Percentiles rank a stretch among this genome's conserved stretches.
Evolutionary conservation across 345 rosid genomes (phyloP).

Genomic region (Lepidium didymum): DNA sequence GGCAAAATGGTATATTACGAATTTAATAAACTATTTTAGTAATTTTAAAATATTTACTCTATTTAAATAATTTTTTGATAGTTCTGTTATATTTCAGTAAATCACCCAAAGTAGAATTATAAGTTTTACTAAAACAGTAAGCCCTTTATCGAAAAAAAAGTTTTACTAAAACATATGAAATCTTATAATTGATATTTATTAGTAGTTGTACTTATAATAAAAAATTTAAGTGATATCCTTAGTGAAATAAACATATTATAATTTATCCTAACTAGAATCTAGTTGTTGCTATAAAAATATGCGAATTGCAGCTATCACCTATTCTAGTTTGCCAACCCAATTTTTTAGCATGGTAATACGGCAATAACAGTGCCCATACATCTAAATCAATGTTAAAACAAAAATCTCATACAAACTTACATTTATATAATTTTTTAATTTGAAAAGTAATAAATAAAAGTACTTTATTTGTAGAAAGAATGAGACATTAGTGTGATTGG

Average conservation of each 20-base stretch:
- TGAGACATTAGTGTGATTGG: background rate
- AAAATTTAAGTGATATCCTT: background rate
- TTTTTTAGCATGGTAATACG: background rate
- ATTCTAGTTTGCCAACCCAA: slow-evolving; percentile 7
- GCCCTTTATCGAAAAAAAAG: no score
- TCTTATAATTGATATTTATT: background rate
- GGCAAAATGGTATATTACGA: no score
- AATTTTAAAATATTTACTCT: no score
- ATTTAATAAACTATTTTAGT: no score
- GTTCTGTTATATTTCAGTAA: no score
- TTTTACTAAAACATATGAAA: background rate
- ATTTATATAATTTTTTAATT: background rate
- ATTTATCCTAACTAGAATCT: background rate
- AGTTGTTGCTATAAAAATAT: background rate
- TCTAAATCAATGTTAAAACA: background rate
- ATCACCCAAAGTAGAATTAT: background rate
- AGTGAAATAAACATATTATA: background rate
- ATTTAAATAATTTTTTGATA: no score
- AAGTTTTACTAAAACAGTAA: background rate
- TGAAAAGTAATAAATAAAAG: background rate
- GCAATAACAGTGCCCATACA: background rate
- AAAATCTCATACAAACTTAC: background rate
- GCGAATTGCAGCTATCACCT: background rate
- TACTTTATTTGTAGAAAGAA: background rate
- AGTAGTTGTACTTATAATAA: background rate